Evolutionary conservation across 2,329 filamentous ascomycete species (phyloP), one percentile per base, ranked within the genome.

Genomic region (Falciphora oryzae): DNA sequence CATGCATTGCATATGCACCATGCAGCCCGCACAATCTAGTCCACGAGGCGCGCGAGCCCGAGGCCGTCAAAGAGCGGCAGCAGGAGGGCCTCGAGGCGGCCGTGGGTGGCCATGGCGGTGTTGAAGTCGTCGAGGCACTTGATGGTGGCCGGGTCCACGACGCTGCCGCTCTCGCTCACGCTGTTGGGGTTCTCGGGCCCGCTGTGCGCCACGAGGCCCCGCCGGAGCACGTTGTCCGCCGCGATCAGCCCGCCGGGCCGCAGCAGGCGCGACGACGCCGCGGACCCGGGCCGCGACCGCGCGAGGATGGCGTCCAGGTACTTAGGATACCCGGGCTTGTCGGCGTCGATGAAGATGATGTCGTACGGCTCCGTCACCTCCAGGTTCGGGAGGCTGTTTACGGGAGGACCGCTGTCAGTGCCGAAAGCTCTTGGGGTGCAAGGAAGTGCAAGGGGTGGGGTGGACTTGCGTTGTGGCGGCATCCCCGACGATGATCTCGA

Each of bases 291-390:
- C 61, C 69, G 70, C 6, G 81, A 84, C 61, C 73, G 70, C 25
- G 73, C 74, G 18, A 85, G 74, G 63, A 85, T 78, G 35, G 77
- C 73, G 27, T 73, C 70, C 53, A 85, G 74, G 70, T 84, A 85
- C 8, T 69, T 70, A 0, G 79, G 78, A 69, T 85, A 84, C n/a
- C 79, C 80, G 0, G 76, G 73, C 73, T 85, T 85, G 65, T 85
- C 77, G 29, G 82, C 82, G 65, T 84, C 82, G 66, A 84, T 77
- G 70, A 85, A 85, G 70, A 84, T 76, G 59, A 84, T 72, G 70
- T 85, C 83, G 68, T 81, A 85, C 4, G 83, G 80, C 68, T 78
- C 72, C 50, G 71, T 65, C 65, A 73, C 68, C 66, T 77, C 67
- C 4, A 76, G 73, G n/a, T 69, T 65, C 8, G 71, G 69, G 13